Evolutionary conservation across 306 rosid genomes (phyloP), one percentile per base, ranked within the genome.

Genomic region (Pterocarpus macrocarpus): DNA sequence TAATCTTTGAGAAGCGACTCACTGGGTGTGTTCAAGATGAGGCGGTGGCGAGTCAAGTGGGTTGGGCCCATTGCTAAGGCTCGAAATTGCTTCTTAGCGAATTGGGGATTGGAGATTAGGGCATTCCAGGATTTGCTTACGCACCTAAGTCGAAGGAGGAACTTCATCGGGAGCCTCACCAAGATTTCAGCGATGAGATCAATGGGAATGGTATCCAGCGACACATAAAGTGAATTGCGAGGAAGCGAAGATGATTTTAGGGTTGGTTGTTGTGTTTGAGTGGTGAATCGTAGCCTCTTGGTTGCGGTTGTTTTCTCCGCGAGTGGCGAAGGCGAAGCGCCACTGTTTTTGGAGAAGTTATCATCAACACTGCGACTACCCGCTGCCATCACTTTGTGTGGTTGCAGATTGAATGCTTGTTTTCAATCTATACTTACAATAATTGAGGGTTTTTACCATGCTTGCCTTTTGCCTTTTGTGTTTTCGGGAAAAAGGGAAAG

Each of bases 51-150:
- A 15, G 59, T 59, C 52, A 74, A 55, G 4, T 34, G 28, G 28
- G 28, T 22, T 22, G 28, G 63, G 28, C 52, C 50, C 57, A 2
- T 11, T n/a, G 59, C 1, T 5, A 82, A 75, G 0, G 8, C 0
- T 2, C 9, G 35, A 12, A 87, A 82, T 5, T 87, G 86, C 1
- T 67, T 32, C 35, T 57, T 71, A 1, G 70, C 82, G 64, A 87
- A 87, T 12, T 78, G 53, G 66, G 82, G 82, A 75, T 81, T 66
- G 53, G 84, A 87, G 34, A 87, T 87, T 2, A 86, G 75, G 32
- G 87, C 49, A 5, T 83, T 76, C 87, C 87, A 86, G 1, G 71
- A 69, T 45, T 84, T 73, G 34, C 80, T 73, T 0, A 77, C 76
- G 36, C 84, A 73, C 41, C 50, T 69, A 57, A 84, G 1, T 64